phyloP scores from a whole-genome alignment of 768 basidiomycete genomes.

The Clathrus columnatus region DNA sequence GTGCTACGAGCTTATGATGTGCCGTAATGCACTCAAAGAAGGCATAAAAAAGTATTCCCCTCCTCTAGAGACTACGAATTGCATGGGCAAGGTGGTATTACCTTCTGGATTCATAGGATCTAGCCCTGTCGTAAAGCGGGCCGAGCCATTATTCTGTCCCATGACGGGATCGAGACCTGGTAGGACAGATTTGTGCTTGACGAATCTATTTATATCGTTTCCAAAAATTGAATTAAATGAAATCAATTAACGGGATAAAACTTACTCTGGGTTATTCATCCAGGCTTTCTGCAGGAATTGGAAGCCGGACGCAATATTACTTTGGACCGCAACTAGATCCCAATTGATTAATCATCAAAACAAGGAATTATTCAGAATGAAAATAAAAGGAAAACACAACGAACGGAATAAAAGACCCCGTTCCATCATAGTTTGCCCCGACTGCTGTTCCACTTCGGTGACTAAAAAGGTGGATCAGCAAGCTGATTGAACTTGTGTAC shows the following conservation, averaged over 20 bases:
- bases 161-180: constrained; percentile 42
- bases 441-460: constrained; percentile 27
- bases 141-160: constrained; percentile 19
- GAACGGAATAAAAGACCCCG: constrained; percentile 40
- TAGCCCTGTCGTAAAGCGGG: constrained; percentile 16
- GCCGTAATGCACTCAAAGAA: constrained; percentile 28
- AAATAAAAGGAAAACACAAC: background rate
- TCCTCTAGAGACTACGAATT: constrained; percentile 37
- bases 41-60: constrained; percentile 50
- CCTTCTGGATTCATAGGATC: constrained; percentile 16
- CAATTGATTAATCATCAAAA: too few species aligned
- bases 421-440: constrained; percentile 31
- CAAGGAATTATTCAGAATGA: too few species aligned
- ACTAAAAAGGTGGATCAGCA: constrained; percentile 15
- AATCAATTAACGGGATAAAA: background rate
- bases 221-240: constrained; percentile 21
- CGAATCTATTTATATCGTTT: constrained; percentile 14
- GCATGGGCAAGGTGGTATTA: constrained; percentile 12
- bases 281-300: constrained; percentile 22
- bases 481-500: background rate
- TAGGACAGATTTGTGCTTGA: constrained; percentile 6
- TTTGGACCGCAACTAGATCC: constrained; percentile 23
- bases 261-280: constrained; percentile 3
- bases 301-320: constrained; percentile 23
- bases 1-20: background rate